Evolutionary conservation across 2,329 filamentous ascomycete genomes (phyloP), one percentile per base, ranked within the genome.

Genomic region (Biscogniauxia marginata): DNA sequence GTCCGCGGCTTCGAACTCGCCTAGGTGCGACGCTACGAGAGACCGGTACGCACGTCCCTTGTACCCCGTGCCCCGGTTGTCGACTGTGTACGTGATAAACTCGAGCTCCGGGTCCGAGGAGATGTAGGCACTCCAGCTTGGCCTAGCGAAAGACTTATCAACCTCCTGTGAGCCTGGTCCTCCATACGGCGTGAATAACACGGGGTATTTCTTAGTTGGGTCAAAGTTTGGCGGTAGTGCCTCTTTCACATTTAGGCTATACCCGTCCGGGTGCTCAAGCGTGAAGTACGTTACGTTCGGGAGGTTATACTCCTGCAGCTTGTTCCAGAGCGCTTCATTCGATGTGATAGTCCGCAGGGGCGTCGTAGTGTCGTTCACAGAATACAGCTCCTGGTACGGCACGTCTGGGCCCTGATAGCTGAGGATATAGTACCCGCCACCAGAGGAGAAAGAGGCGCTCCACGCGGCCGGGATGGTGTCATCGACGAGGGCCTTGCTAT

Each of bases 371-470:
- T 79, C 78, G 66, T 86, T 82, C 58, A 79, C 68, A 0, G 81
- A 74, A 71, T 87, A 88, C 0, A 90, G 76, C 60, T 88, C 84
- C 65, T 89, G 85, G 71, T 88, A 89, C 0, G 87, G 86, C 0
- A 90, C 82, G 53, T 88, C 82, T 0, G 87, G 87, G 0, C 87
- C 87, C 18, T 74, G 71, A 67, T 90, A 90, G 51, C 75, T 80
- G 2, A 89, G 79, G 45, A 89, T 81, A 65, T 88, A 89, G 74
- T 85, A 90, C 2, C 81, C 81, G 0, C 81, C 83, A 1, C 72
- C 75, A 1, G 82, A 77, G 0, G 86, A 88, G 71, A 89, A 89
- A 0, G 84, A 87, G 0, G 86, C 86, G 4, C 77, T 77, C 80
- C 84, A 90, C 64, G 79, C 81, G 0, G 79, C 87, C 0, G 84